Evolutionary conservation across 73 alveolate species (phyloP), one percentile per base, ranked within the genome.

Genomic region (Breviolum minutum): DNA sequence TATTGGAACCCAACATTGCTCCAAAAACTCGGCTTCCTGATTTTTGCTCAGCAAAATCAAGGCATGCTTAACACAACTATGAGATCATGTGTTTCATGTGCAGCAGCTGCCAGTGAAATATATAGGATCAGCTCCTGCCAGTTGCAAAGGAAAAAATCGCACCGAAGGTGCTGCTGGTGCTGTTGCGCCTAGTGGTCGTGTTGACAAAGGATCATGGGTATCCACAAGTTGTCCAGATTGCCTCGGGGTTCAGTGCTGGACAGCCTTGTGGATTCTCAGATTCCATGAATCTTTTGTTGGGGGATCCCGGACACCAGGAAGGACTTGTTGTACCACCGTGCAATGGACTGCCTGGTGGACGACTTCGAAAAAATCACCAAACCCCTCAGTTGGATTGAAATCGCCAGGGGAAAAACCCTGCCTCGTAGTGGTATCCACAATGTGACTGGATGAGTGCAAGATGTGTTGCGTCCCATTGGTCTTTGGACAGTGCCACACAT

Each of bases 401-500:
- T 14, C 3, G 77, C 7, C 63, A 77, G 63, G 24, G 19, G 1
- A 2, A 64, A 8, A 64, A 8, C 86, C 61, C 63, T 22, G 32
- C 95, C 95, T 88, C 27, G 95, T 90, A 16, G 62, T 61, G 64
- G 96, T 90, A 30, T 90, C 96, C 96, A 90, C 96, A 16, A 90
- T 90, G 87, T 90, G 96, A 74, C 96, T 70, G 96, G 87, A 70
- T 14, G 96, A 70, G 20, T 73, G 96, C 62, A 90, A 29, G 76
- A 90, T 71, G 87, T 90, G 87, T 87, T 90, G 96, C 61, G 96
- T 90, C 26, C 96, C 96, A 74, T 71, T 90, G 87, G 96, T 90
- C 96, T 90, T 90, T 60, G 96, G 96, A 80, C 96, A 90, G 80
- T 71, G 96, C 96, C 96, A 90, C 11, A 71, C 96, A 61, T 90